A percentile compares a stretch with the other conserved stretches of the same genome.
Evolutionary conservation across 805 yeast genomes (phyloP).

Genomic region (Candida incommunis): DNA sequence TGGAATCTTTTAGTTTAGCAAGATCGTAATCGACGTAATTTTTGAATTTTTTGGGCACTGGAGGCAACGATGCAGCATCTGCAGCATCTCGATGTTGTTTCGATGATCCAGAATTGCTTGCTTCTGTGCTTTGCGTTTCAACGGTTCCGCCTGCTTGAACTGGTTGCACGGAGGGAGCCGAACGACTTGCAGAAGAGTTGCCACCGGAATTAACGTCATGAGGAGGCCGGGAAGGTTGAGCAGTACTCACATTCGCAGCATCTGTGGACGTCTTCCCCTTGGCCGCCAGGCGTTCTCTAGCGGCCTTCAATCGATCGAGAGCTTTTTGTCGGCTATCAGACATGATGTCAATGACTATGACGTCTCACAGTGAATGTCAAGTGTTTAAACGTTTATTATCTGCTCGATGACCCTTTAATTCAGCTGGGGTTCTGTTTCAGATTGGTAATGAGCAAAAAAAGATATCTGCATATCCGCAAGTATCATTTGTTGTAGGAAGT

Average conservation of each 20-base stretch:
- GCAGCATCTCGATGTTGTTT: conserved; percentile 7
- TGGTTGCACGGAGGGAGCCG: background rate
- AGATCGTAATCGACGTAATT: conserved; percentile 44
- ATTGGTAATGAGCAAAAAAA: too few relatives aligned
- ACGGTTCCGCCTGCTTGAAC: background rate
- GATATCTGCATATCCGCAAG: too few relatives aligned
- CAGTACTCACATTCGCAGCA: conserved; percentile 1
- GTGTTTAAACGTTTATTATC: too few relatives aligned
- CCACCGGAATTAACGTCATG: too few relatives aligned
- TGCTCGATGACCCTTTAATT: too few relatives aligned
- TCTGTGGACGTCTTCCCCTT: conserved; percentile 3
- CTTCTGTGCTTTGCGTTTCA: too few relatives aligned
- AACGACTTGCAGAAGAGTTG: background rate
- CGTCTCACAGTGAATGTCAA: too few relatives aligned
- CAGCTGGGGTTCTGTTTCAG: too few relatives aligned
- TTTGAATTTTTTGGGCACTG: conserved; percentile 16
- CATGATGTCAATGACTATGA: too few relatives aligned
- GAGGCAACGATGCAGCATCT: conserved; percentile 7
- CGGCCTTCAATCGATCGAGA: conserved; percentile 11
- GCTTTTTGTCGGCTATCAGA: conserved; percentile 9
- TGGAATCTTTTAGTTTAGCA: conserved; percentile 75
- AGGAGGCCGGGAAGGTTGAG: too few relatives aligned
- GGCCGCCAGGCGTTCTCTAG: conserved; percentile 12
- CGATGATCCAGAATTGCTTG: background rate
- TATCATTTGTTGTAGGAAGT: too few relatives aligned